phyloP scores from a whole-genome alignment of 495 filamentous ascomycete species.

The Podospora conica region DNA sequence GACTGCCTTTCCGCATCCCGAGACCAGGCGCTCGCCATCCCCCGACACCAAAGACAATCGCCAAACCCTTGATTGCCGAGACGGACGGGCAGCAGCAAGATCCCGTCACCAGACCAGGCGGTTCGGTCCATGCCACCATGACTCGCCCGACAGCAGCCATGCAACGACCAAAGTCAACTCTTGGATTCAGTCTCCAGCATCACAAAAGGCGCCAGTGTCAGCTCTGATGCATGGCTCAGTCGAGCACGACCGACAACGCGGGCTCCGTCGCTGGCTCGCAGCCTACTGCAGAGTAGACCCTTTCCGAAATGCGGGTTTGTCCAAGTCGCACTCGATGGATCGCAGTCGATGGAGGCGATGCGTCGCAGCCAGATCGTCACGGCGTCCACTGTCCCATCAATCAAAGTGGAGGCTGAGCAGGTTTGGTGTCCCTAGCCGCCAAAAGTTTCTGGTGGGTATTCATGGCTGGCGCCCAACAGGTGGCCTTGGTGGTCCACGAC shows the following conservation, averaged over 20 bases:
- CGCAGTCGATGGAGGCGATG: background rate
- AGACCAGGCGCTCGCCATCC: background rate
- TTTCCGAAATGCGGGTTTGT: background rate
- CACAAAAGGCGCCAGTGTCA: background rate
- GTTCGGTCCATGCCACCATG: background rate
- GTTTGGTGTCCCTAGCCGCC: constrained; percentile 7
- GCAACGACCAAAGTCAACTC: background rate
- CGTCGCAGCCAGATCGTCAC: constrained; percentile 8
- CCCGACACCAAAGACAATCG: background rate
- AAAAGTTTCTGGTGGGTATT: background rate
- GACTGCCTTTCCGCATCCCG: background rate
- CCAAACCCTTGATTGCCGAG: background rate
- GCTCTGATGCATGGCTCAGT: background rate
- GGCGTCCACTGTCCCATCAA: background rate
- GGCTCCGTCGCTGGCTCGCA: background rate
- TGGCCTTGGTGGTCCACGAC: background rate
- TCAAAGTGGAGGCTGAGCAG: constrained; percentile 10
- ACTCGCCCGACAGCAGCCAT: background rate
- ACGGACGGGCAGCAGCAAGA: background rate
- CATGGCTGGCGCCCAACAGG: background rate
- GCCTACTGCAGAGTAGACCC: constrained; percentile 1
- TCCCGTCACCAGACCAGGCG: background rate
- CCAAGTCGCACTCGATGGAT: background rate
- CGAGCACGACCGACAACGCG: background rate
- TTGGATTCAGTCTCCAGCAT: background rate